Evolutionary conservation across 176 grass and related monocot species (phyloP).

Genomic region (Paspalum vaginatum): DNA sequence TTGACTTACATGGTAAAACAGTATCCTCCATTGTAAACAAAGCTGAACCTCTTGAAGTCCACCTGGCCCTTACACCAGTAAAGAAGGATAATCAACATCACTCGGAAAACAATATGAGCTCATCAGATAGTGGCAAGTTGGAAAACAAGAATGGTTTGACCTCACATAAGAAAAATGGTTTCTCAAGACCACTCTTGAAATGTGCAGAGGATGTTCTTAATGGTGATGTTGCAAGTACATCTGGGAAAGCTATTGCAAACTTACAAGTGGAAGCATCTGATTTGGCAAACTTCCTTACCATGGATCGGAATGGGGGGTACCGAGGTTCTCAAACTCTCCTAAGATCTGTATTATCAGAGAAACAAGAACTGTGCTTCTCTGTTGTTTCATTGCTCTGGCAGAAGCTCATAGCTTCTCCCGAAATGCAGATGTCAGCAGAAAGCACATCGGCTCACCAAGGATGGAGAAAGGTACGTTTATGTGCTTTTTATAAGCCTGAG

Average conservation of each 20-base stretch:
- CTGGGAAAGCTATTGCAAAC: conserved; percentile 69
- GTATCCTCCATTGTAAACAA: conserved; percentile 97
- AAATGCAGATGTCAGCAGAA: conserved; percentile 98
- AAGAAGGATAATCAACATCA: conserved; percentile 59
- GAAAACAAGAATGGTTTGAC: conserved; percentile 55
- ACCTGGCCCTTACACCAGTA: conserved; percentile 58
- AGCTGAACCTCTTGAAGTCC: conserved; percentile 90
- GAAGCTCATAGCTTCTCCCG: conserved; percentile 90
- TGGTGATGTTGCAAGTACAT: conserved; percentile 64
- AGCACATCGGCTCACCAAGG: conserved; percentile 99
- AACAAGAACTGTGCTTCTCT: conserved; percentile 95
- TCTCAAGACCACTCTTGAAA: conserved; percentile 52
- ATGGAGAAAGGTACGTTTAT: conserved; percentile 82
- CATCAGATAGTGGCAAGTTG: conserved; percentile 34
- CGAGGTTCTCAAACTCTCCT: conserved; percentile 75
- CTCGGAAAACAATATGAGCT: conserved; percentile 45
- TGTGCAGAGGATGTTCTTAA: conserved; percentile 53
- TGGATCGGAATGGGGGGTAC: conserved; percentile 90
- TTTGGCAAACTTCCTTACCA: conserved; percentile 94
- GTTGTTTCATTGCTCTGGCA: conserved; percentile 97
- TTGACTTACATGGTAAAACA: conserved; percentile 95
- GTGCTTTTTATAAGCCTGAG: conserved; percentile 20
- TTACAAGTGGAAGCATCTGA: conserved; percentile 90
- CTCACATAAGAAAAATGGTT: conserved; percentile 56
- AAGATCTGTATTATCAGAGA: conserved; percentile 86